Conservation (phyloP, 2,329 filamentous ascomycete species). For the Aspergillus oerlinghausenensis region DNA sequence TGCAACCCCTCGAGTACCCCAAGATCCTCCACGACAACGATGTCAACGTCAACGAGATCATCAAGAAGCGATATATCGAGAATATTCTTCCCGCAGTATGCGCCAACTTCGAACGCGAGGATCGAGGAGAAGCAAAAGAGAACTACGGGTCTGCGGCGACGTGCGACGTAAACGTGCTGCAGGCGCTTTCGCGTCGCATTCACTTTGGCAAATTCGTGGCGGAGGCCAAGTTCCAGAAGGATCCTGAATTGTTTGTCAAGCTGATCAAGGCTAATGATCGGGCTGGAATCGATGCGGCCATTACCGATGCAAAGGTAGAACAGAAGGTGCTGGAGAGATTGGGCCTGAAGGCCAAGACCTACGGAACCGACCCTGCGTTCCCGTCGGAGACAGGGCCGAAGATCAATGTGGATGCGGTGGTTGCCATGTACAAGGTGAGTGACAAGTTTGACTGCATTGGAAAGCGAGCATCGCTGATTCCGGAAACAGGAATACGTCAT, state of each 20-base stretch:
- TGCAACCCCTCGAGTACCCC: conserved; percentile 86
- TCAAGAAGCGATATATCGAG: conserved; percentile 80
- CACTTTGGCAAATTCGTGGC: conserved; percentile 99
- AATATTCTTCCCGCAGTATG: conserved; percentile 81
- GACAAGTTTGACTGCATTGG: neutral
- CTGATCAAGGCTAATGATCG: conserved; percentile 79
- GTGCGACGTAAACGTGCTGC: conserved; percentile 83
- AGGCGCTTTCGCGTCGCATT: conserved; percentile 83
- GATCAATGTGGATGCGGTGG: conserved; percentile 88
- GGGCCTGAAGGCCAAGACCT: conserved; percentile 83
- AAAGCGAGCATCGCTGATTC: neutral
- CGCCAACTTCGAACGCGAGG: conserved; percentile 65
- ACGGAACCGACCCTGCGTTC: conserved; percentile 80
- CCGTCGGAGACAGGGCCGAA: conserved; percentile 52
- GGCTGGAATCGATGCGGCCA: conserved; percentile 77
- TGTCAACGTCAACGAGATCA: conserved; percentile 83
- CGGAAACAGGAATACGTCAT: conserved; percentile 67
- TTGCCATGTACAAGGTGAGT: conserved; percentile 70
- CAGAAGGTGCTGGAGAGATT: conserved; percentile 84
- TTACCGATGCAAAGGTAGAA: conserved; percentile 86
- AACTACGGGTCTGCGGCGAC: conserved; percentile 94
- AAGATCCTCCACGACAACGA: conserved; percentile 79
- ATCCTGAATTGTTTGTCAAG: conserved; percentile 72
- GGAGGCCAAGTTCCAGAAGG: conserved; percentile 86
- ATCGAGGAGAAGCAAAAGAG: conserved; percentile 80